phyloP scores from a whole-genome alignment of 2,329 filamentous ascomycete genomes.

The Aspergillus texensis region DNA sequence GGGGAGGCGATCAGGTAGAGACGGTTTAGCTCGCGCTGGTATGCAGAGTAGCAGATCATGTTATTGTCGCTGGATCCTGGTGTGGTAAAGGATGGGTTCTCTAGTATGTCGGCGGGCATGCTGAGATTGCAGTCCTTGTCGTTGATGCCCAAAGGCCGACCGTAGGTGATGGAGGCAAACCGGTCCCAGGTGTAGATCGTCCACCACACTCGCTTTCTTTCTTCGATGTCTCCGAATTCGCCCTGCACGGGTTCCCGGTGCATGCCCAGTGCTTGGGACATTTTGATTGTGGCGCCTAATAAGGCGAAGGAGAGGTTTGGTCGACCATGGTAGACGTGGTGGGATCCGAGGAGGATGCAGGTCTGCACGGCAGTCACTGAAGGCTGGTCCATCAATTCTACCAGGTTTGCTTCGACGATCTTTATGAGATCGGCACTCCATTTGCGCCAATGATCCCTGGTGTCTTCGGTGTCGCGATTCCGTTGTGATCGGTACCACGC shows the following conservation, averaged over 20 bases:
- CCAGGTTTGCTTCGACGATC: constrained; percentile 36
- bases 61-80: constrained; percentile 4
- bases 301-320: constrained; percentile 45
- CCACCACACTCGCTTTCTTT: constrained; percentile 47
- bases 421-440: constrained; percentile 22
- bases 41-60: constrained; percentile 25
- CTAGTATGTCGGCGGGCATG: constrained; percentile 38
- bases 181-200: constrained; percentile 48
- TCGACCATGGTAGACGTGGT: constrained; percentile 47
- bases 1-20: constrained; percentile 28
- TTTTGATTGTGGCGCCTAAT: constrained; percentile 42
- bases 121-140: constrained; percentile 42
- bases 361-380: constrained; percentile 42
- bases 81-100: constrained; percentile 32
- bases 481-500: constrained; percentile 42
- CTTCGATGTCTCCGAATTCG: constrained; percentile 31
- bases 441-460: constrained; percentile 15
- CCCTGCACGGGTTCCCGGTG: constrained; percentile 33
- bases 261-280: constrained; percentile 38
- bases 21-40: constrained; percentile 28
- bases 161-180: constrained; percentile 47
- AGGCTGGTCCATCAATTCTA: constrained; percentile 47
- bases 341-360: constrained; percentile 44
- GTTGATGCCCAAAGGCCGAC: constrained; percentile 45
- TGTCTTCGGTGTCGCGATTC: constrained; percentile 14